Percentiles rank a stretch among this genome's conserved stretches.
phyloP scores from a whole-genome alignment of 495 filamentous ascomycete genomes.

The Oleoguttula mirabilis region DNA sequence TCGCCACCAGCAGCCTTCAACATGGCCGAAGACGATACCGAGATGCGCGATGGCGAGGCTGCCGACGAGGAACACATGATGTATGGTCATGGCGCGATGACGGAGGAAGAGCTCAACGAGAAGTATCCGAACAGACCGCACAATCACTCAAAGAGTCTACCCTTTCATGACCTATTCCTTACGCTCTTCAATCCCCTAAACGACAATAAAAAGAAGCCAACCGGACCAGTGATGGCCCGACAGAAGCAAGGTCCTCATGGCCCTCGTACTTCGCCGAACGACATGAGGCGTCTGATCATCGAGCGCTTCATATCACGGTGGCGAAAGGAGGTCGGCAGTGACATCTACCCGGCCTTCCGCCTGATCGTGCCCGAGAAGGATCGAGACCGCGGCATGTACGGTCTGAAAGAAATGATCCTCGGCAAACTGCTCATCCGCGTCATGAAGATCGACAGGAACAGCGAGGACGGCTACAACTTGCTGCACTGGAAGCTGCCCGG shows the following conservation, averaged over 20 bases:
- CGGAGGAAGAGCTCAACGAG: slow-evolving; percentile 46
- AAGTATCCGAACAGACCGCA: slow-evolving; percentile 79
- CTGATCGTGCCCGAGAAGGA: slow-evolving; percentile 92
- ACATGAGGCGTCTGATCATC: slow-evolving; percentile 74
- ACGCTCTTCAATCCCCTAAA: slow-evolving; percentile 78
- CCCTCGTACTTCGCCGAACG: slow-evolving; percentile 55
- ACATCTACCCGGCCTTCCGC: slow-evolving; percentile 87
- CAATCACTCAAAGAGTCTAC: slow-evolving; percentile 65
- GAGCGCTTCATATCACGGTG: slow-evolving; percentile 80
- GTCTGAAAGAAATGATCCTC: slow-evolving; percentile 84
- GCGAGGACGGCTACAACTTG: slow-evolving; percentile 72
- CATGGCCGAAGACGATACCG: slow-evolving; percentile 23
- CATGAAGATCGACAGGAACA: slow-evolving; percentile 85
- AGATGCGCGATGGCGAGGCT: slow-evolving; percentile 29
- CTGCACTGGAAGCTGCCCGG: slow-evolving; percentile 91
- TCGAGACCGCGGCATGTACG: slow-evolving; percentile 84
- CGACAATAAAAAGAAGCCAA: slow-evolving; percentile 66
- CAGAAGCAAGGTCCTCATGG: slow-evolving; percentile 49
- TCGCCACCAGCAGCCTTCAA: slow-evolving; percentile 2
- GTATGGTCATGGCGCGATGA: slow-evolving; percentile 34
- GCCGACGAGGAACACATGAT: slow-evolving; percentile 28
- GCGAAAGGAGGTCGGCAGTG: slow-evolving; percentile 75
- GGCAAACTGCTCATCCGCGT: slow-evolving; percentile 78
- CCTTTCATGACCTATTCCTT: slow-evolving; percentile 69
- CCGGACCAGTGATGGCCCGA: slow-evolving; percentile 36